A percentile compares a stretch with the other conserved stretches of the same genome.
Evolutionary conservation across 768 basidiomycete genomes (phyloP).

Genomic region (Arthromyces matolae): DNA sequence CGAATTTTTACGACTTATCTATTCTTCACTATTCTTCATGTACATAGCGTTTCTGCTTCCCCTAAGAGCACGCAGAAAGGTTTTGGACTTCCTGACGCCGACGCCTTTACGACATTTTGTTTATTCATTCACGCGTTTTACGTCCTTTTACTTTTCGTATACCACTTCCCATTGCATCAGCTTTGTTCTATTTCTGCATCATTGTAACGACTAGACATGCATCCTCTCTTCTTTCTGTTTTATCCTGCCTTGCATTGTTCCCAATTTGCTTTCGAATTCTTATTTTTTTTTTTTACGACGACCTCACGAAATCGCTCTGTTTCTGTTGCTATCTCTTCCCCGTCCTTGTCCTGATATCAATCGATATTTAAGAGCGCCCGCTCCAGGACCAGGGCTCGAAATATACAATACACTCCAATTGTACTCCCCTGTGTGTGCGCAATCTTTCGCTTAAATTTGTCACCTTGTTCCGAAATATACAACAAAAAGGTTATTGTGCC

Average conservation of each 20-base stretch:
- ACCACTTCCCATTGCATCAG: constrained; percentile 10
- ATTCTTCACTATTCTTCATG: constrained; percentile 21
- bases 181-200: constrained; percentile 21
- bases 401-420: background rate
- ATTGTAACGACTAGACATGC: constrained; percentile 77
- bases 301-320: constrained; percentile 11
- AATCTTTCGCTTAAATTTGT: background rate
- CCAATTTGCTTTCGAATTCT: constrained; percentile 5
- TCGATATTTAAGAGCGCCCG: background rate
- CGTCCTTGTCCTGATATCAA: constrained; percentile 1
- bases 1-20: constrained; percentile 26
- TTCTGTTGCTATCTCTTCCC: constrained; percentile 7
- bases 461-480: background rate
- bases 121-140: constrained; percentile 14
- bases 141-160: constrained; percentile 9
- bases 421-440: background rate
- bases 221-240: constrained; percentile 33
- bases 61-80: constrained; percentile 7
- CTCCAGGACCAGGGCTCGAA: background rate
- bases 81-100: constrained; percentile 13
- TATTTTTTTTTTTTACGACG: constrained; percentile 10
- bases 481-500: background rate
- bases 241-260: constrained; percentile 16
- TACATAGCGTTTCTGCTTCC: constrained; percentile 17
- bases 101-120: constrained; percentile 19